phyloP scores from a whole-genome alignment of 139 green algal species.

The Chlorella sp. region DNA sequence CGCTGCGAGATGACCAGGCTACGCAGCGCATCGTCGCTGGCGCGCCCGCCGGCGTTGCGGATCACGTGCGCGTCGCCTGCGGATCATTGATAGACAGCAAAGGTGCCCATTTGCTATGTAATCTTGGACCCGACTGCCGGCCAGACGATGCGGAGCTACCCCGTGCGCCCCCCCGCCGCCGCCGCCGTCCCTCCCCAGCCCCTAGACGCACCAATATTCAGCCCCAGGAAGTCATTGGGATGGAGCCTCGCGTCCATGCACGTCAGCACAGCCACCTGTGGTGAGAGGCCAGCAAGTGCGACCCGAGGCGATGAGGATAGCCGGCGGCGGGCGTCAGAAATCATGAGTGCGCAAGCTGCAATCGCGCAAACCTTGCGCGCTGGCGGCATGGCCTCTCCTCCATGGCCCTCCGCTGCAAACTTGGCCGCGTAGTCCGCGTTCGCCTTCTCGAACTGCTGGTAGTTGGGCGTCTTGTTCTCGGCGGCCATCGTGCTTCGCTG shows the following conservation, averaged over 20 bases:
- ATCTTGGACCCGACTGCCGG: no score
- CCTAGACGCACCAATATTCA: constrained; percentile 28
- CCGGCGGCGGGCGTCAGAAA: not conserved
- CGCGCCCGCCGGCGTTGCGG: constrained; percentile 57
- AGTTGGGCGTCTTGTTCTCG: no score
- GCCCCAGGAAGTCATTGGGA: constrained; percentile 32
- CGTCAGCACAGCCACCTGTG: constrained; percentile 24
- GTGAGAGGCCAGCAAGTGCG: not conserved
- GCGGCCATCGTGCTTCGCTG: no score
- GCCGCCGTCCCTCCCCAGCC: no score
- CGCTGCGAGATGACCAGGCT: constrained; percentile 57
- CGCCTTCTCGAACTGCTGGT: not conserved
- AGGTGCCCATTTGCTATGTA: not conserved
- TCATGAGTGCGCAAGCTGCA: not conserved
- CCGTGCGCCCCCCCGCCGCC: no score
- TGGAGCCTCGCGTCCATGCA: constrained; percentile 25
- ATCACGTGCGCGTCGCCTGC: constrained; percentile 45
- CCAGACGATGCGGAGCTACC: no score
- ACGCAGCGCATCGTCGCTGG: constrained; percentile 47
- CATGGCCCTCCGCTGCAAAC: constrained; percentile 3
- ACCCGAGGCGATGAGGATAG: not conserved
- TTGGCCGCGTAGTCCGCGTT: not conserved
- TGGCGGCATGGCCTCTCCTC: constrained; percentile 10
- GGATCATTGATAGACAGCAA: not conserved
- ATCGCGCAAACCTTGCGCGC: constrained; percentile 6